These are phyloP conservation scores for Gnomoniopsis smithogilvyi DNA, from an alignment of 2,329 filamentous ascomycete genomes.

Conservation along the genomic window DNA sequence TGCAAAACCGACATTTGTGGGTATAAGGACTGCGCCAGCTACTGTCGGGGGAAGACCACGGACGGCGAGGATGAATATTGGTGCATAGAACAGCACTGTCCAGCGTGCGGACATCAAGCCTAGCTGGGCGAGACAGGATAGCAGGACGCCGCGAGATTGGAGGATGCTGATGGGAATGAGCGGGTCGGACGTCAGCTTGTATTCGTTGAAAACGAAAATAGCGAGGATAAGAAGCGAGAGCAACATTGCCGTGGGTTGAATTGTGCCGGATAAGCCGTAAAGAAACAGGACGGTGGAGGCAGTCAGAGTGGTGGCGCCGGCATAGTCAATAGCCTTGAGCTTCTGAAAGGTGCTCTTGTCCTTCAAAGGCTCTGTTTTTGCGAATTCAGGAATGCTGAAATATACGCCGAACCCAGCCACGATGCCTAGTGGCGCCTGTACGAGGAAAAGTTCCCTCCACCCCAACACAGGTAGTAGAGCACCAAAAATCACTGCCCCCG, in stretches of 20 bases:
- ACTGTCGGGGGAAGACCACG: slow-evolving; percentile 65
- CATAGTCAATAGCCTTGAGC: slow-evolving; percentile 69
- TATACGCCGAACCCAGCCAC: slow-evolving; percentile 60
- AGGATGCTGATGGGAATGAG: slow-evolving; percentile 73
- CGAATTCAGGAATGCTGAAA: slow-evolving; percentile 56
- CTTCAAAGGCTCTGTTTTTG: slow-evolving; percentile 33
- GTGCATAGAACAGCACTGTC: slow-evolving; percentile 77
- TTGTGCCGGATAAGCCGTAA: slow-evolving; percentile 61
- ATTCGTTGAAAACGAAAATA: slow-evolving; percentile 62
- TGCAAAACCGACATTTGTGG: slow-evolving; percentile 79
- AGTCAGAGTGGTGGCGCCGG: slow-evolving; percentile 66
- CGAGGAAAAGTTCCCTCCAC: slow-evolving; percentile 69
- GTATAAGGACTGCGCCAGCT: slow-evolving; percentile 73
- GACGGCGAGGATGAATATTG: slow-evolving; percentile 76
- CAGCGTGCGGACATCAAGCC: slow-evolving; percentile 80
- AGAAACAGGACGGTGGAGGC: slow-evolving; percentile 68
- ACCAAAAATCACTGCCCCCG: slow-evolving; percentile 69
- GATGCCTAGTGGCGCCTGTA: slow-evolving; percentile 64
- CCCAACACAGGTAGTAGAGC: slow-evolving; percentile 50
- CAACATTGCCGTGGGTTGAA: slow-evolving; percentile 58
- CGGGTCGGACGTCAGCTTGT: slow-evolving; percentile 61
- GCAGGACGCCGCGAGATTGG: slow-evolving; percentile 64
- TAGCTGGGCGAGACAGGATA: slow-evolving; percentile 72
- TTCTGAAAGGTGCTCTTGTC: slow-evolving; percentile 45
- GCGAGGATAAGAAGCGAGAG: slow-evolving; percentile 51